These are phyloP conservation scores for Platanthera guangdongensis DNA, from an alignment of 106 monocot species.

Conservation along the genomic window DNA sequence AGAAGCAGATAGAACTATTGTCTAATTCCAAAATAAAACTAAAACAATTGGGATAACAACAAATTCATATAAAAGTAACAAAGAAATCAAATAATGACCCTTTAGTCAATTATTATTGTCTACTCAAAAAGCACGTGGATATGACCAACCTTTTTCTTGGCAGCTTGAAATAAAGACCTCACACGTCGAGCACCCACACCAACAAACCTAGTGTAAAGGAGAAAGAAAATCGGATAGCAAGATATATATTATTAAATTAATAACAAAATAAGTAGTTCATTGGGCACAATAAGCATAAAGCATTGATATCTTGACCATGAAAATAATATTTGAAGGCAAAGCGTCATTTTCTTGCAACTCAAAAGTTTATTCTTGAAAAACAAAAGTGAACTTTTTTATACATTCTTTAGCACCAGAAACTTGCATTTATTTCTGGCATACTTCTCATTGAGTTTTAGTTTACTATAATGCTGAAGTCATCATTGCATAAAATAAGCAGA, in stretches of 20 bases:
- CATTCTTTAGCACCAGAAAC: not conserved
- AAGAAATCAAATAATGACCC: not conserved
- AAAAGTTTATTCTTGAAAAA: not conserved
- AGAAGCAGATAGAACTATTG: not conserved
- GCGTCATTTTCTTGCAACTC: not conserved
- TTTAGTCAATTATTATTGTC: not conserved
- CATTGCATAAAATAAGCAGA: not conserved
- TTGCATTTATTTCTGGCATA: not conserved
- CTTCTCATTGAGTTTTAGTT: not conserved
- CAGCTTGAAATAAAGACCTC: conserved; percentile 93
- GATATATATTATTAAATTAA: not conserved
- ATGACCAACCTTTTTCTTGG: conserved; percentile 84
- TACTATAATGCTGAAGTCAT: not conserved
- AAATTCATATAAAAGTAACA: not conserved
- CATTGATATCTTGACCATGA: not conserved
- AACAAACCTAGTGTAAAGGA: conserved; percentile 65
- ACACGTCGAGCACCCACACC: conserved; percentile 96
- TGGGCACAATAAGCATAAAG: not conserved
- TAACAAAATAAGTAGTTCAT: not conserved
- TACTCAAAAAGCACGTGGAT: not conserved
- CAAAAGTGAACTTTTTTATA: not conserved
- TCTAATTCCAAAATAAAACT: not conserved
- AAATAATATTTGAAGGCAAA: not conserved
- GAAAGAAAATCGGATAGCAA: not conserved
- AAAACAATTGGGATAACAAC: not conserved